Percentiles rank a stretch among this genome's conserved stretches.
phyloP scores from a whole-genome alignment of 306 rosid species.

The Abrus pulchellus region DNA sequence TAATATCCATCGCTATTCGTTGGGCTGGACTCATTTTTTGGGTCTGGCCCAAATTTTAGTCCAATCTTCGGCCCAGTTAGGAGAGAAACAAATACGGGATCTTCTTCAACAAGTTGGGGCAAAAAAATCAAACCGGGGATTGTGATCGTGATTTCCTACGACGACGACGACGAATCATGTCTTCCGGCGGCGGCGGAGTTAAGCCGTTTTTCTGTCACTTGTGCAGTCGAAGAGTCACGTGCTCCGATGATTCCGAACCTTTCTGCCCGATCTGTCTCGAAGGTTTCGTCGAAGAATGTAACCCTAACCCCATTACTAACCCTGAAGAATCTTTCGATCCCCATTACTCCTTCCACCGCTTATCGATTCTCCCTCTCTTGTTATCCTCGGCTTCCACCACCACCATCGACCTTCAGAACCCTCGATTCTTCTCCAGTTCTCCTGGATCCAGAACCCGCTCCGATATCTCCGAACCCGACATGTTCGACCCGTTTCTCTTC shows the following conservation, averaged over 20 bases:
- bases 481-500: conserved; percentile 74
- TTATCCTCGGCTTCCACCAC: conserved; percentile 50
- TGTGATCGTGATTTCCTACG: background rate
- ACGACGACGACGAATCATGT: conserved; percentile 56
- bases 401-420: conserved; percentile 45
- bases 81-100: background rate
- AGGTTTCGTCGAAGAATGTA: conserved; percentile 78
- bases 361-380: conserved; percentile 58
- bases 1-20: background rate
- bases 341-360: conserved; percentile 25
- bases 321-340: conserved; percentile 24
- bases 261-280: conserved; percentile 79
- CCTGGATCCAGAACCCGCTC: conserved; percentile 53
- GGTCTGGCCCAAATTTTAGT: background rate
- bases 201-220: conserved; percentile 71
- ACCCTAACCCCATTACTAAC: conserved; percentile 54
- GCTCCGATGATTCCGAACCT: conserved; percentile 71
- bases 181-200: conserved; percentile 59
- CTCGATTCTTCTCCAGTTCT: conserved; percentile 39
- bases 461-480: conserved; percentile 56
- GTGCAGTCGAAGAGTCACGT: conserved; percentile 65
- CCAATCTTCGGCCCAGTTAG: conserved; percentile 7
- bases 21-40: background rate
- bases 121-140: background rate
- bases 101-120: background rate